phyloP scores from a whole-genome alignment of 805 yeast species.

The Yamadazyma takamatsuzukensis region DNA sequence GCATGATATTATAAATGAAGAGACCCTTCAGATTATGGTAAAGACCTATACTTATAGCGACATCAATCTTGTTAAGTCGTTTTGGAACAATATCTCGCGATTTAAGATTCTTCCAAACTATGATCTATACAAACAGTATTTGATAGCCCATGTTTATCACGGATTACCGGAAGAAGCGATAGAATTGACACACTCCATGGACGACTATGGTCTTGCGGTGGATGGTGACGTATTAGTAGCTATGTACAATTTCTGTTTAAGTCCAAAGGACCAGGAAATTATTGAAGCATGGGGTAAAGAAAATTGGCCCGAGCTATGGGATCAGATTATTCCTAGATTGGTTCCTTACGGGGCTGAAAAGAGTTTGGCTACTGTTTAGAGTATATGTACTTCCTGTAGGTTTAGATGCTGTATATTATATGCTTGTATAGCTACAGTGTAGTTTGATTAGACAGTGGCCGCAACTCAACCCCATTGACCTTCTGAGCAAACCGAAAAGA shows the following conservation, averaged over 20 bases:
- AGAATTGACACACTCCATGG: conserved; percentile 43
- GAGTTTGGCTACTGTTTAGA: too few species aligned
- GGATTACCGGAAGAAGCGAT: conserved; percentile 58
- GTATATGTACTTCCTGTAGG: too few species aligned
- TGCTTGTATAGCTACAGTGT: too few species aligned
- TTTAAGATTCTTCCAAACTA: conserved; percentile 52
- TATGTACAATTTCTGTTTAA: conserved; percentile 43
- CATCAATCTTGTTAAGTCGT: conserved; percentile 51
- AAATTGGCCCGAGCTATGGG: conserved; percentile 28
- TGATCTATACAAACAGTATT: conserved; percentile 52
- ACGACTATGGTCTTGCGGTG: conserved; percentile 43
- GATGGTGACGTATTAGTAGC: conserved; percentile 43
- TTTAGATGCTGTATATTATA: too few species aligned
- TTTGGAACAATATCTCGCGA: conserved; percentile 58
- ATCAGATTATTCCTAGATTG: too few species aligned
- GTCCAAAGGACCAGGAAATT: conserved; percentile 23
- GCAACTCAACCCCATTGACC: too few species aligned
- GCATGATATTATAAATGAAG: conserved; percentile 46
- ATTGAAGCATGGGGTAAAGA: conserved; percentile 32
- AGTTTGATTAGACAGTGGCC: too few species aligned
- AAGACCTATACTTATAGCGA: conserved; percentile 55
- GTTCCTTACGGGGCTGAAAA: conserved; percentile 27
- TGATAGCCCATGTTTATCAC: conserved; percentile 68
- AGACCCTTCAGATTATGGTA: conserved; percentile 64
- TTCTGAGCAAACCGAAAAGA: conserved; percentile 87